Percentiles rank a stretch among this genome's conserved stretches.
phyloP scores from a whole-genome alignment of 169 alveolate species.

The Eimeria acervulina region DNA sequence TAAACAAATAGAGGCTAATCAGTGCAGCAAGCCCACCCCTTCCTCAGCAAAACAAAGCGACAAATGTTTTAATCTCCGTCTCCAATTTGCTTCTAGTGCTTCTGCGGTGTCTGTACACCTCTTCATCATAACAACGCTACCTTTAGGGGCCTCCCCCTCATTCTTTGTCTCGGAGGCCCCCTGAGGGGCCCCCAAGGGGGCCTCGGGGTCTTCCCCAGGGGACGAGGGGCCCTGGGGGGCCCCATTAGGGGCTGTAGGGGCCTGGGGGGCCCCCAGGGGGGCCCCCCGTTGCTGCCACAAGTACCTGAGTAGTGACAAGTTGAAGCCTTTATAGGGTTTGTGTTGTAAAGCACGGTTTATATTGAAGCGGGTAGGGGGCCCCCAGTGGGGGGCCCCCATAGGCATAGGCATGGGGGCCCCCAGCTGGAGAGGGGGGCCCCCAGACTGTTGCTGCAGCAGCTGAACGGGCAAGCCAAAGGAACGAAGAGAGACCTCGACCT shows the following conservation, averaged over 20 bases:
- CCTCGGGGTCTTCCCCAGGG: background rate
- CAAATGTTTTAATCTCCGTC: background rate
- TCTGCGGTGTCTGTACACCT: constrained; percentile 11
- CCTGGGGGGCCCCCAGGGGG: background rate
- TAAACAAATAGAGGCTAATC: no score
- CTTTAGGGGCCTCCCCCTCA: background rate
- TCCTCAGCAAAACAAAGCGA: background rate
- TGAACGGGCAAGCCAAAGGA: constrained; percentile 18
- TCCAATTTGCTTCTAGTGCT: background rate
- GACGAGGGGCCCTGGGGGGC: background rate
- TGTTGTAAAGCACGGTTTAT: background rate
- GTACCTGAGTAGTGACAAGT: background rate
- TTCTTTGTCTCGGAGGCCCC: background rate
- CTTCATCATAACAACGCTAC: no score
- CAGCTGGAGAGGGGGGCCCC: background rate
- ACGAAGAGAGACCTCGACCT: background rate
- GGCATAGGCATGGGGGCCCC: background rate
- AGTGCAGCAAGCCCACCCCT: background rate
- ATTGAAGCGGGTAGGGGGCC: background rate
- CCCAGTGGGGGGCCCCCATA: background rate
- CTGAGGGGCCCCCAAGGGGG: background rate
- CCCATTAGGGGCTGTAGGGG: no score
- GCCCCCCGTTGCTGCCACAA: background rate
- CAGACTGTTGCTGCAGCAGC: background rate
- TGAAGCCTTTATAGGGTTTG: background rate